Evolutionary conservation across 805 yeast genomes (phyloP), one percentile per base, ranked within the genome.

Genomic region (Pichia ethanolica): DNA sequence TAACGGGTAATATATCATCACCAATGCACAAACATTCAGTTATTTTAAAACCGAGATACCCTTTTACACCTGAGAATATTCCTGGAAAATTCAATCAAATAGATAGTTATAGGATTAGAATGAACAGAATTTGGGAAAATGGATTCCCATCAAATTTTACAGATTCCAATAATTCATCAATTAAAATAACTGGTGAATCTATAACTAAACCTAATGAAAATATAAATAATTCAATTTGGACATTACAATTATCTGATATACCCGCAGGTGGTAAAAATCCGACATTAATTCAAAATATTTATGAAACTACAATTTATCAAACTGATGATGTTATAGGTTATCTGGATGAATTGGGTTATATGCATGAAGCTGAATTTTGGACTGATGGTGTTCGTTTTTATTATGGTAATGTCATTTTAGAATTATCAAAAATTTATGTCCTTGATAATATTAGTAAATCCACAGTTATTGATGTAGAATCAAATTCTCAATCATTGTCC

Each of bases 211-310:
- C n/a, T 45, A 49, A 20, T 39, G 57, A 6, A 40, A 46, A 35
- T 5, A 45, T 56, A 48, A 56, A 50, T 54, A 58, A 54, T 49
- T 71, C 58, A 53, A 67, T 66, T 39, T 86, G 90, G 91, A 74
- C 82, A 1, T 58, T 86, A 7, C 85, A 79, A 56, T 71, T 81
- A 28, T 70, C 79, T 5, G 95, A 86, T 64, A 82, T 86, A 11
- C 93, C 93, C 2, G 78, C 82, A 7, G 90, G 88, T 9, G 91
- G 91, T 4, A 77, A 73, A 66, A 74, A 77, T 59, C 75, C 77
- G 63, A 82, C 76, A 48, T 75, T 74, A 27, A 79, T 77, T 51
- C 95, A 89, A 62, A 77, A 86, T 14, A 74, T 87, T 11, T 72
- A 83, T 52, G 89, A 83, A 59, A 71, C 80, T 44, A 77, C 82